Conservation (phyloP, 2,329 filamentous ascomycete species). For the Colletotrichum phormii region DNA sequence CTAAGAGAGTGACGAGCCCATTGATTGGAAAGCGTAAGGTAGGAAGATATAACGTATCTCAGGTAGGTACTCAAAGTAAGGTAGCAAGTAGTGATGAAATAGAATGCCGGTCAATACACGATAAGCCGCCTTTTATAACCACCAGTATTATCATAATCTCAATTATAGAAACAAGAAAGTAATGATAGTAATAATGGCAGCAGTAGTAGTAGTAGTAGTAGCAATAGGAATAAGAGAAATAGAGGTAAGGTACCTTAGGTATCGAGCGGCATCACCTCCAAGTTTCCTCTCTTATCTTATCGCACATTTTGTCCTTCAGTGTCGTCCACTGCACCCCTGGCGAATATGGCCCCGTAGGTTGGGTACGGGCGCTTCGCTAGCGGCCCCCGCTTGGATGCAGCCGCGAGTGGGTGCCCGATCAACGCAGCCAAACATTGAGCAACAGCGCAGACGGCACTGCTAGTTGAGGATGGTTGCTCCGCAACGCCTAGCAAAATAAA, state of each 20-base stretch:
- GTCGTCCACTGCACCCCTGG: neutral
- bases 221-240: too few relatives aligned
- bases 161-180: too few relatives aligned
- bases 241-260: neutral
- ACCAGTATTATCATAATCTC: too few relatives aligned
- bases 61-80: too few relatives aligned
- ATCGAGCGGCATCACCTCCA: neutral
- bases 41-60: neutral
- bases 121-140: too few relatives aligned
- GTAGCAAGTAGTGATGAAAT: too few relatives aligned
- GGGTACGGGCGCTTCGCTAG: constrained; percentile 23
- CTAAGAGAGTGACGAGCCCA: too few relatives aligned
- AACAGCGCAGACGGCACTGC: neutral
- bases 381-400: constrained; percentile 11
- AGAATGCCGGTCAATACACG: too few relatives aligned
- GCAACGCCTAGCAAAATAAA: constrained; percentile 32
- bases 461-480: constrained; percentile 19
- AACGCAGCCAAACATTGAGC: constrained; percentile 26
- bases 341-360: constrained; percentile 3
- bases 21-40: neutral
- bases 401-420: constrained; percentile 26
- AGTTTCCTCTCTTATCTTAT: neutral
- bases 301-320: neutral
- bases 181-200: too few relatives aligned
- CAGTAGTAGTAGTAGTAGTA: too few relatives aligned